These are phyloP conservation scores for Amanita subjunquillea DNA, from an alignment of 768 basidiomycete species.

Conservation along the genomic window DNA sequence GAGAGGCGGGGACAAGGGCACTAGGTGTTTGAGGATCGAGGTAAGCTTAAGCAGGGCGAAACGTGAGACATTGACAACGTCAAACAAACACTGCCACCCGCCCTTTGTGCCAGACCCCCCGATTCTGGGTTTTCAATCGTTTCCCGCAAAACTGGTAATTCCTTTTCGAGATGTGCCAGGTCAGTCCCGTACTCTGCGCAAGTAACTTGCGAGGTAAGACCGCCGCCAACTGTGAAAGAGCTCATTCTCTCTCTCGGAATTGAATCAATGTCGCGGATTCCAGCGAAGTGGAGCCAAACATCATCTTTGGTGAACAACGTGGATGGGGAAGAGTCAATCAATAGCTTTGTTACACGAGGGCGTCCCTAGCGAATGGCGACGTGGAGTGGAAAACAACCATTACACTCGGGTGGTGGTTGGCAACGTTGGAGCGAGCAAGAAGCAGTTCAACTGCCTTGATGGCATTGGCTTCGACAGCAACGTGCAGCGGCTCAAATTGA, in stretches of 20 bases:
- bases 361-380: constrained; percentile 26
- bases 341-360: constrained; percentile 23
- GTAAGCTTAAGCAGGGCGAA: constrained; percentile 2
- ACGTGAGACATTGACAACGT: neutral
- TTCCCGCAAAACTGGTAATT: constrained; percentile 15
- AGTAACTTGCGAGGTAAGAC: neutral
- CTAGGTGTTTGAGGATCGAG: constrained; percentile 1
- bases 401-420: constrained; percentile 26
- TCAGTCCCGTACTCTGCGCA: constrained; percentile 5
- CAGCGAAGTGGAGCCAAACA: constrained; percentile 30
- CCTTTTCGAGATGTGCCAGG: constrained; percentile 8
- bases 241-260: constrained; percentile 9
- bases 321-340: constrained; percentile 27
- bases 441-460: constrained; percentile 23
- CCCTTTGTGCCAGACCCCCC: neutral
- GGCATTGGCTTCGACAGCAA: constrained; percentile 32
- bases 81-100: constrained; percentile 9
- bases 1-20: neutral
- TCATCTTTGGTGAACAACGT: constrained; percentile 38
- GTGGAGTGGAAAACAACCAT: constrained; percentile 45
- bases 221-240: neutral
- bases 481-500: constrained; percentile 35
- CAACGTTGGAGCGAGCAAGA: constrained; percentile 24
- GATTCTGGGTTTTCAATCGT: constrained; percentile 11
- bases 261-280: constrained; percentile 25